Conservation (phyloP, 2,329 filamentous ascomycete genomes). For the Aspergillus carbonarius region DNA sequence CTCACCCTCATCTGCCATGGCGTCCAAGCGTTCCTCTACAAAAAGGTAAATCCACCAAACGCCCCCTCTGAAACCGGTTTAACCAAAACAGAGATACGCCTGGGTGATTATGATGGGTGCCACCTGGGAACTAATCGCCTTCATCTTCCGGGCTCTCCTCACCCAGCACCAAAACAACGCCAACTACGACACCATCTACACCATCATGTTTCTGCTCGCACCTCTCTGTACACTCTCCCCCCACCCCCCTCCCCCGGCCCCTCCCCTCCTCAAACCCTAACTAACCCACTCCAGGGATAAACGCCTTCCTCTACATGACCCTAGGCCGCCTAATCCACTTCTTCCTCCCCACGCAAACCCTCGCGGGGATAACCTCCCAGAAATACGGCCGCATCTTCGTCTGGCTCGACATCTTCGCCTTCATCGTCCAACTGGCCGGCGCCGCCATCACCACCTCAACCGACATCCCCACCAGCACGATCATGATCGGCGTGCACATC, state of each 20-base stretch:
- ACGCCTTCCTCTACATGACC: slow-evolving; percentile 47
- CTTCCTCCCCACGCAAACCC: slow-evolving; percentile 33
- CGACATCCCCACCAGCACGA: slow-evolving; percentile 22
- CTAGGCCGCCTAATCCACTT: slow-evolving; percentile 44
- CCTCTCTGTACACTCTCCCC: slow-evolving; percentile 30
- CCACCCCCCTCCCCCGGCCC: slow-evolving; percentile 6
- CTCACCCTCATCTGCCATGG: slow-evolving; percentile 32
- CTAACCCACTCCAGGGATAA: slow-evolving; percentile 36
- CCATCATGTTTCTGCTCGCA: slow-evolving; percentile 48
- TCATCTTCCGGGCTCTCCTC: slow-evolving; percentile 41
- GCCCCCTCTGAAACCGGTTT: not conserved
- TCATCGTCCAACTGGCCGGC: slow-evolving; percentile 46
- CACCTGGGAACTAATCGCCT: slow-evolving; percentile 42
- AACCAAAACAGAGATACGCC: slow-evolving; percentile 33
- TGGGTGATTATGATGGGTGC: slow-evolving; percentile 48
- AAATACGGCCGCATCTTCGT: slow-evolving; percentile 46
- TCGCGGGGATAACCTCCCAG: slow-evolving; percentile 38
- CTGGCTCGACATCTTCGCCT: slow-evolving; percentile 45
- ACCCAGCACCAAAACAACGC: slow-evolving; percentile 42
- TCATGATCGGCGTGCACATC: slow-evolving; percentile 46
- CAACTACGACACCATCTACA: slow-evolving; percentile 32
- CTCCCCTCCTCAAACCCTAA: not conserved
- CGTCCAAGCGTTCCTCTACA: slow-evolving; percentile 32
- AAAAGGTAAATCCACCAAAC: slow-evolving; percentile 24
- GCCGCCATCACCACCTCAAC: slow-evolving; percentile 37